A percentile compares a stretch with the other conserved stretches of the same genome.
These are phyloP conservation scores for Trametes cinnabarina DNA, from an alignment of 768 basidiomycete genomes.

Conservation along the genomic window DNA sequence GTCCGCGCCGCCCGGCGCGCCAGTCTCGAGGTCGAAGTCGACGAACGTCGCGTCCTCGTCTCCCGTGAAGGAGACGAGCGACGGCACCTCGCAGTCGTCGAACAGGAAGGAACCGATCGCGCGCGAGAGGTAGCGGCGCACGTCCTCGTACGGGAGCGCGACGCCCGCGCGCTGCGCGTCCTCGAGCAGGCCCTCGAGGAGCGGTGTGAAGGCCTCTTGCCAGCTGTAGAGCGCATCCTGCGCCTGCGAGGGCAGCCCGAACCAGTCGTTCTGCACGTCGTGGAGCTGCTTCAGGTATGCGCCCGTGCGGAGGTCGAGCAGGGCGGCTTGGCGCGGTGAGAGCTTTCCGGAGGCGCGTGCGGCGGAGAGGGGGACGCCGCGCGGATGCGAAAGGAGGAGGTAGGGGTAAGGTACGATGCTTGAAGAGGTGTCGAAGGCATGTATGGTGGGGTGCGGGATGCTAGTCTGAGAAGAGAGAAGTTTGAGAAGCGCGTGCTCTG, in stretches of 20 bases:
- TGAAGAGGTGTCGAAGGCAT: slow-evolving; percentile 47
- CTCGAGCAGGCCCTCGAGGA: slow-evolving; percentile 57
- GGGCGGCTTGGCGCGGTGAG: slow-evolving; percentile 37
- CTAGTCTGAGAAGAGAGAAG: slow-evolving; percentile 30
- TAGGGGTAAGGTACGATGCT: slow-evolving; percentile 47
- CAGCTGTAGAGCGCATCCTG: slow-evolving; percentile 53
- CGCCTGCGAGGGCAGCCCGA: slow-evolving; percentile 47
- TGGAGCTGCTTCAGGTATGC: slow-evolving; percentile 62
- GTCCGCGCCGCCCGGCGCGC: slow-evolving; percentile 19
- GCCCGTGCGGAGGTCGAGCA: slow-evolving; percentile 63
- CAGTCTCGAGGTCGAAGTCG: slow-evolving; percentile 29
- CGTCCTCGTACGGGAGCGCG: slow-evolving; percentile 24
- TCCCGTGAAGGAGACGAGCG: slow-evolving; percentile 62
- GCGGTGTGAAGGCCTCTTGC: slow-evolving; percentile 68
- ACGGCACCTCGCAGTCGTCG: slow-evolving; percentile 72
- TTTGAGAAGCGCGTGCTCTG: slow-evolving; percentile 25
- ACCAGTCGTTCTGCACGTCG: slow-evolving; percentile 75
- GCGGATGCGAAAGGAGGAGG: slow-evolving; percentile 47
- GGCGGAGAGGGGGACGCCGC: slow-evolving; percentile 36
- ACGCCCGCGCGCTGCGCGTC: slow-evolving; percentile 35
- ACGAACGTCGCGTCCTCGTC: slow-evolving; percentile 59
- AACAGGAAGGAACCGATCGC: slow-evolving; percentile 77
- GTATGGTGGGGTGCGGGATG: slow-evolving; percentile 49
- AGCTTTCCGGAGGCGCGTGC: slow-evolving; percentile 37
- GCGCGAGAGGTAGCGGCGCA: slow-evolving; percentile 51